phyloP scores from a whole-genome alignment of 768 basidiomycete species.

The Leccinum obscurum region DNA sequence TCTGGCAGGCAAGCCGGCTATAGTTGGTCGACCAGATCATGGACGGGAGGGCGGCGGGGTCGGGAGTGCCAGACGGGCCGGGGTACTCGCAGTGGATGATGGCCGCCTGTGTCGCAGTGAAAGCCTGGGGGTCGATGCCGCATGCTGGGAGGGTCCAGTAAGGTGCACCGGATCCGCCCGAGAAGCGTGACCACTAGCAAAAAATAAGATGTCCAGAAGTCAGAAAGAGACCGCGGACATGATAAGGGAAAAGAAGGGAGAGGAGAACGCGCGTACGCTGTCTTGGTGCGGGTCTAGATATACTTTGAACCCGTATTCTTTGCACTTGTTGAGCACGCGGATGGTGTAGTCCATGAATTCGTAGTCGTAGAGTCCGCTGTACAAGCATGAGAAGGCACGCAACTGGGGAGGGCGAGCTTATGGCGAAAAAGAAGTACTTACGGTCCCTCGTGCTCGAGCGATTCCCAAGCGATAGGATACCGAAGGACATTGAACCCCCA shows the following conservation, averaged over 20 bases:
- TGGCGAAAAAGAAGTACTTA: constrained; percentile 47
- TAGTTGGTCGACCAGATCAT: constrained; percentile 99
- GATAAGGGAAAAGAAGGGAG: not conserved
- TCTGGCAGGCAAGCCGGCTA: constrained; percentile 82
- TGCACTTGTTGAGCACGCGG: constrained; percentile 84
- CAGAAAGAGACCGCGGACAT: not conserved
- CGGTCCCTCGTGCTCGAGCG: constrained; percentile 93
- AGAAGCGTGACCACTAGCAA: constrained; percentile 88
- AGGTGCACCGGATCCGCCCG: constrained; percentile 92
- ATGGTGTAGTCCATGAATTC: constrained; percentile 93
- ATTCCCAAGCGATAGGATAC: constrained; percentile 91
- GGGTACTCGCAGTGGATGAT: constrained; percentile 92
- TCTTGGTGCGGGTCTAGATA: constrained; percentile 98
- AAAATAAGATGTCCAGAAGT: not conserved
- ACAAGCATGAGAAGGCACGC: not conserved
- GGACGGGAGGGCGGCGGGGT: constrained; percentile 76
- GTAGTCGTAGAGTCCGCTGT: constrained; percentile 84
- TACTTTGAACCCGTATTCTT: constrained; percentile 87
- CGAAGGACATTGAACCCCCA: constrained; percentile 94
- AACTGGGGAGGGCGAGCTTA: not conserved
- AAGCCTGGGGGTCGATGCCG: constrained; percentile 82
- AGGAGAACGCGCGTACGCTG: constrained; percentile 53
- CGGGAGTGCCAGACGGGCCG: constrained; percentile 45
- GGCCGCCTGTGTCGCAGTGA: constrained; percentile 83
- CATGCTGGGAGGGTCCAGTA: constrained; percentile 92